Conservation (phyloP, 2,329 filamentous ascomycete genomes). For the Penicillium palitans region DNA sequence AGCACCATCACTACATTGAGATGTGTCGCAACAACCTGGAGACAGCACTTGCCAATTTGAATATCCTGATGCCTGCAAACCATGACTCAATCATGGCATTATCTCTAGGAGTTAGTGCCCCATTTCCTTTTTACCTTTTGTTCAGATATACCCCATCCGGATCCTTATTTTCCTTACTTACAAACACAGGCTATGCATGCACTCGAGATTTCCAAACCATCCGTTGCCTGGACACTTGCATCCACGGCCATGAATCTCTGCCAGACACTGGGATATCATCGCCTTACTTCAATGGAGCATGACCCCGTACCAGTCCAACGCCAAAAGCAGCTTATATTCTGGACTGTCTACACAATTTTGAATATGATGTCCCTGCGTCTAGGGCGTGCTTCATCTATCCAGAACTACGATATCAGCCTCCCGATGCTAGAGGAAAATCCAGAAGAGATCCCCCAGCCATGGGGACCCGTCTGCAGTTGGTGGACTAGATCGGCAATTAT, state of each 20-base stretch:
- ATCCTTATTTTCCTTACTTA: conserved; percentile 8
- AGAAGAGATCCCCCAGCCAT: conserved; percentile 29
- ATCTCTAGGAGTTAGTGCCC: conserved; percentile 55
- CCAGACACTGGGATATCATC: conserved; percentile 63
- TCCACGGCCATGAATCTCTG: conserved; percentile 61
- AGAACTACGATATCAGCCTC: conserved; percentile 61
- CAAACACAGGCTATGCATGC: conserved; percentile 57
- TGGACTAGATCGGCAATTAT: conserved; percentile 60
- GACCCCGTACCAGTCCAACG: conserved; percentile 31
- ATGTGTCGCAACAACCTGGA: conserved; percentile 49
- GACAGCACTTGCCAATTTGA: conserved; percentile 49
- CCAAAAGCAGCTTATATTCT: conserved; percentile 51
- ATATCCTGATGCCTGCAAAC: conserved; percentile 58
- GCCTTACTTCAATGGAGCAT: conserved; percentile 30
- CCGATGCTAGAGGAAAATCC: conserved; percentile 27
- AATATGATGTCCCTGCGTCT: conserved; percentile 60
- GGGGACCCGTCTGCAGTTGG: conserved; percentile 51
- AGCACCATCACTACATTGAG: conserved; percentile 32
- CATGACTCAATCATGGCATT: conserved; percentile 60
- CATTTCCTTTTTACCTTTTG: neutral
- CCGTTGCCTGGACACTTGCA: conserved; percentile 64
- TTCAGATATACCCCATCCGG: neutral
- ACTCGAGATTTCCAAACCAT: conserved; percentile 62
- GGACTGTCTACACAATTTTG: conserved; percentile 61
- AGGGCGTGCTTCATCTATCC: conserved; percentile 59